Evolutionary conservation across 371 early-diverging fungal genomes (phyloP).

Genomic region (Entomophthora muscae): DNA sequence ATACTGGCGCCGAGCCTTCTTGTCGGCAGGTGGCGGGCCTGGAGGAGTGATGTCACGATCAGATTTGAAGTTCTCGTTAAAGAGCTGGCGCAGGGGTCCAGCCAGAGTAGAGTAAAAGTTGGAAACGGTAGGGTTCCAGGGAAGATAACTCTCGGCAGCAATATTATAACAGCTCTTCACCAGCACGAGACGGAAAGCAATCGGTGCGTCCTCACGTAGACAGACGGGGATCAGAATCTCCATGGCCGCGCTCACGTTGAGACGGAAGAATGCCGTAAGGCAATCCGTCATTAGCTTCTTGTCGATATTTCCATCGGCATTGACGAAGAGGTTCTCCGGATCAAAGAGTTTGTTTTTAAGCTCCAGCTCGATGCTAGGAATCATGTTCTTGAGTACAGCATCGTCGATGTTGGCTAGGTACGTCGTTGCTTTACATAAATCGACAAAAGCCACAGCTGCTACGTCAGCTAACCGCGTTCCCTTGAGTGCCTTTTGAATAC

Average conservation of each 20-base stretch:
- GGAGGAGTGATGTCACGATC: slow-evolving; percentile 11
- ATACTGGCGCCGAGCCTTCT: slow-evolving; percentile 12
- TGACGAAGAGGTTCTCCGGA: slow-evolving; percentile 28
- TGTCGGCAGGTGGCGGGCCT: slow-evolving; percentile 13
- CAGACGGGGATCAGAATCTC: slow-evolving; percentile 46
- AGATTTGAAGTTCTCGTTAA: slow-evolving; percentile 15
- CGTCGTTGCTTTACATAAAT: slow-evolving; percentile 58
- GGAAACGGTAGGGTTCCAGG: slow-evolving; percentile 58
- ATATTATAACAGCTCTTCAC: slow-evolving; percentile 56
- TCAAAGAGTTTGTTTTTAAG: slow-evolving; percentile 50
- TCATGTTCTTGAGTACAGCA: slow-evolving; percentile 40
- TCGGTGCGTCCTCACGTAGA: slow-evolving; percentile 42
- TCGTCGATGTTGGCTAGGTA: slow-evolving; percentile 43
- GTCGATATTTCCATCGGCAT: slow-evolving; percentile 32
- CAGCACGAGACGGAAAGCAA: slow-evolving; percentile 48
- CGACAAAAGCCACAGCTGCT: slow-evolving; percentile 57
- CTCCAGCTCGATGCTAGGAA: slow-evolving; percentile 56
- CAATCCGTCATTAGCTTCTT: slow-evolving; percentile 52
- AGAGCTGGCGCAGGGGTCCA: slow-evolving; percentile 41
- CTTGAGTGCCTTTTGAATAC: slow-evolving; percentile 38
- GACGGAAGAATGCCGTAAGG: slow-evolving; percentile 50
- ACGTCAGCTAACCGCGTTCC: slow-evolving; percentile 46
- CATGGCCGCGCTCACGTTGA: slow-evolving; percentile 48
- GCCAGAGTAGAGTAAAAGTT: slow-evolving; percentile 44
- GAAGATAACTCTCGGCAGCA: slow-evolving; percentile 40